Evolutionary conservation across 345 rosid genomes (phyloP).

Genomic region (Moricandia moricandioides): DNA sequence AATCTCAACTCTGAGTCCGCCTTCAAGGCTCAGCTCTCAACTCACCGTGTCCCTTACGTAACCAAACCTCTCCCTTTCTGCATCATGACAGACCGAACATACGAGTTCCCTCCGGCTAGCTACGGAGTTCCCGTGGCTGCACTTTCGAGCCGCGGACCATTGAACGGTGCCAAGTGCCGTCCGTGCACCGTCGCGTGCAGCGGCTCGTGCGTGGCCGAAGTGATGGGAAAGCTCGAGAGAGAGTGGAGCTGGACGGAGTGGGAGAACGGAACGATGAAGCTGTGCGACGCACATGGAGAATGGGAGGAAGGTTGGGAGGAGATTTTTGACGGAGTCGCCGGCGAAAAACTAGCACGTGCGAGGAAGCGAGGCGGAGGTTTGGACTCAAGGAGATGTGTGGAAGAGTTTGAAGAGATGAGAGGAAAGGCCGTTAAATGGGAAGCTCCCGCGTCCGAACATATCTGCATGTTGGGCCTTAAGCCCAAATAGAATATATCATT

Average conservation of each 20-base stretch:
- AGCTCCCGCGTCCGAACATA: conserved; percentile 58
- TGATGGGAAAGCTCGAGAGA: conserved; percentile 50
- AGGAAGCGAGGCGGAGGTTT: conserved; percentile 47
- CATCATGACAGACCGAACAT: conserved; percentile 62
- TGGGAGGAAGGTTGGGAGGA: conserved; percentile 82
- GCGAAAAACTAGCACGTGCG: conserved; percentile 47
- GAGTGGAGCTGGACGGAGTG: conserved; percentile 94
- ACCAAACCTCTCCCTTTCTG: conserved; percentile 67
- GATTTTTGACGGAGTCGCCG: conserved; percentile 52
- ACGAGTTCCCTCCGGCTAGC: conserved; percentile 58
- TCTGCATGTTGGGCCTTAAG: conserved; percentile 49
- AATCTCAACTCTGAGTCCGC: conserved; percentile 82
- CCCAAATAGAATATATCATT: conserved; percentile 1
- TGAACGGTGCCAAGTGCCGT: conserved; percentile 92
- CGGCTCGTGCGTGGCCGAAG: conserved; percentile 53
- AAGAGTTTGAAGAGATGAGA: conserved; percentile 60
- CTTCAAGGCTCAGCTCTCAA: conserved; percentile 72
- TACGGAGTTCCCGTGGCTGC: conserved; percentile 88
- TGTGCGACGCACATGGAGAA: conserved; percentile 65
- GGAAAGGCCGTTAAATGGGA: conserved; percentile 53
- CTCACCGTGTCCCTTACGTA: conserved; percentile 43
- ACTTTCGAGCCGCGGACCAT: conserved; percentile 66
- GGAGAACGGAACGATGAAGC: conserved; percentile 51
- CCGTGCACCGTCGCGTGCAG: conserved; percentile 64
- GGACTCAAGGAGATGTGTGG: conserved; percentile 44